phyloP scores from a whole-genome alignment of 2,329 filamentous ascomycete genomes.

The Colletotrichum sp. region DNA sequence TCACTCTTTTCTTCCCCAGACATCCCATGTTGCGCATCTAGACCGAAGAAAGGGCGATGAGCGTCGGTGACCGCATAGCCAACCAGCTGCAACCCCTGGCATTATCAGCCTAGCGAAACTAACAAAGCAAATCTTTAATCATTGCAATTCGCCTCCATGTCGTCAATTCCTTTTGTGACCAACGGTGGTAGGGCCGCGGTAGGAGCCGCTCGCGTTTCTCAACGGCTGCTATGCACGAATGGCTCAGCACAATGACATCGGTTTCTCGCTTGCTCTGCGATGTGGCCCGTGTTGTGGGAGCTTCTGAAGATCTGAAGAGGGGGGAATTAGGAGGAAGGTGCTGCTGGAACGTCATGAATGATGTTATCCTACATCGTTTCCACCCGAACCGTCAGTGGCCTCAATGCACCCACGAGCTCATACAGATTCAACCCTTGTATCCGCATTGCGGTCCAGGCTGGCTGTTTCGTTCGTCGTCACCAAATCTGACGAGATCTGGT shows the following conservation, averaged over 20 bases:
- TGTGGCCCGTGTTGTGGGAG: not conserved
- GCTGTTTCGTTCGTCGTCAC: not conserved
- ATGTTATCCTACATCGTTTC: not conserved
- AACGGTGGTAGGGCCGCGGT: not conserved
- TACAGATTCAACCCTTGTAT: not conserved
- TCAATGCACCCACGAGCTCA: not conserved
- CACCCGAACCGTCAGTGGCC: not conserved
- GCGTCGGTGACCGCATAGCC: slow-evolving; percentile 8
- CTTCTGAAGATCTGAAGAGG: not conserved
- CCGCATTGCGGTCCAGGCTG: not conserved
- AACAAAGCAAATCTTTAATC: not conserved
- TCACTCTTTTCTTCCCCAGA: not conserved
- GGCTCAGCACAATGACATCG: slow-evolving; percentile 9
- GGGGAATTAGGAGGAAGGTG: not conserved
- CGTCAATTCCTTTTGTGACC: not conserved
- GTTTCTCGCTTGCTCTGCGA: not conserved
- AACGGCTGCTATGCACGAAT: slow-evolving; percentile 1
- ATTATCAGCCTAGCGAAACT: not conserved
- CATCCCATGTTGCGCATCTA: not conserved
- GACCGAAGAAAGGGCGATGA: not conserved
- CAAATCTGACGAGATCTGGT: not conserved
- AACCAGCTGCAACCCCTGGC: not conserved
- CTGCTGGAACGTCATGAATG: slow-evolving; percentile 14
- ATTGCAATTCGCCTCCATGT: not conserved
- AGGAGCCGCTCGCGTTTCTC: not conserved